phyloP scores from a whole-genome alignment of 2,329 filamentous ascomycete genomes.

The Pestalotiopsis sp. region DNA sequence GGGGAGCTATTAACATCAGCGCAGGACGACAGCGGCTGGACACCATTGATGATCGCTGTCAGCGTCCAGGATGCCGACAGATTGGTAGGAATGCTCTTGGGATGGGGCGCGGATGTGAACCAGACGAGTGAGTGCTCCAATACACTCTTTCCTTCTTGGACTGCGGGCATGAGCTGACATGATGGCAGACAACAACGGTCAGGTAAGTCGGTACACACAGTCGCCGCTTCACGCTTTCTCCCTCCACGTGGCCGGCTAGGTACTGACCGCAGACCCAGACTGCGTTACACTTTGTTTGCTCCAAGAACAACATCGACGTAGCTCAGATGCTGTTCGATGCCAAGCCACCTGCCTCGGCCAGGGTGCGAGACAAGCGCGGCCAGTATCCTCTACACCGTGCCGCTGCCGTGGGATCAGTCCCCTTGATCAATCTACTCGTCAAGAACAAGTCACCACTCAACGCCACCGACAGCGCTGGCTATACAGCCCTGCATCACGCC shows the following conservation, averaged over 20 bases:
- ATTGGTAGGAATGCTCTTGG: constrained; percentile 68
- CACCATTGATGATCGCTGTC: constrained; percentile 80
- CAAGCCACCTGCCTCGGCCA: constrained; percentile 71
- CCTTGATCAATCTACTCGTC: constrained; percentile 80
- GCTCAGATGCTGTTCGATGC: constrained; percentile 76
- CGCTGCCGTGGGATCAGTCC: constrained; percentile 85
- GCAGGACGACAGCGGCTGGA: constrained; percentile 80
- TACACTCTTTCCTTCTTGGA: neutral
- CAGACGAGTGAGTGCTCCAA: constrained; percentile 59
- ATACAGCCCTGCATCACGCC: constrained; percentile 89
- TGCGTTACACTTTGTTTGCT: constrained; percentile 87
- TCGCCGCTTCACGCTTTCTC: neutral
- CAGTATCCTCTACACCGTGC: constrained; percentile 91
- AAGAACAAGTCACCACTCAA: constrained; percentile 80
- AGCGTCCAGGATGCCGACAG: constrained; percentile 74
- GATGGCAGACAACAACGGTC: constrained; percentile 62
- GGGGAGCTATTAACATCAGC: neutral
- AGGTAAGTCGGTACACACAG: constrained; percentile 43
- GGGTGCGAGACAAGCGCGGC: constrained; percentile 83
- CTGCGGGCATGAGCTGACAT: constrained; percentile 18
- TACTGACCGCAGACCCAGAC: constrained; percentile 56
- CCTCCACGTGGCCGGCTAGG: too few species aligned
- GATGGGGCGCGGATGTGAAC: constrained; percentile 72
- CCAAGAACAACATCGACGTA: constrained; percentile 84
- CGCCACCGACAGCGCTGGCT: constrained; percentile 78